Conservation (phyloP, 202 grass and related monocot species). For the Panicum hallii region DNA sequence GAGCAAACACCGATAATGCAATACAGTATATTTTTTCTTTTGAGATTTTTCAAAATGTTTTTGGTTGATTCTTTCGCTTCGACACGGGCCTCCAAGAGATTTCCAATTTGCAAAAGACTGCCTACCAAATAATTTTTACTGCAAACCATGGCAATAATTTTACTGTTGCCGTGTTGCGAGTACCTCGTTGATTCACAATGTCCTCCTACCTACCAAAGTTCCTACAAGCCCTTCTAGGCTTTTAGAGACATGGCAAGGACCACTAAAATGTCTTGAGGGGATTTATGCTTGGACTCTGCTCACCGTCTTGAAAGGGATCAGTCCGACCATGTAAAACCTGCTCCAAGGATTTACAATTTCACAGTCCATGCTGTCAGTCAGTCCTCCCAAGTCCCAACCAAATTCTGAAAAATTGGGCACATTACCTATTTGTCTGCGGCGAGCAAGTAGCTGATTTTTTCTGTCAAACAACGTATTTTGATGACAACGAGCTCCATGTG, state of each 20-base stretch:
- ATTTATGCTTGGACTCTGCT: background rate
- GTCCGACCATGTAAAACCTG: background rate
- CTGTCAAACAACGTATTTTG: background rate
- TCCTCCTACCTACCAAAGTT: background rate
- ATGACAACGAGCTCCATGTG: background rate
- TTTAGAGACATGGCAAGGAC: background rate
- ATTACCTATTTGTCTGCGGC: background rate
- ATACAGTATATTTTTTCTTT: background rate
- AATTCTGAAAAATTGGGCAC: background rate
- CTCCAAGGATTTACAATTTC: background rate
- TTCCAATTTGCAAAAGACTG: background rate
- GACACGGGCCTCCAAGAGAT: background rate
- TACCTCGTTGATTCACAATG: background rate
- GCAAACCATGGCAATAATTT: no score
- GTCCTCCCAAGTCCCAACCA: no score
- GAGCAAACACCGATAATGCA: background rate
- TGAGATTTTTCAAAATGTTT: background rate
- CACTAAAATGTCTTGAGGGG: background rate
- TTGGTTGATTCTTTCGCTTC: background rate
- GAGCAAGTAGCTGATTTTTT: background rate
- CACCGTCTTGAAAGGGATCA: background rate
- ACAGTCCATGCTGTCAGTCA: background rate
- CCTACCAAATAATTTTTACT: no score
- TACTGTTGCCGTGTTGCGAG: no score
- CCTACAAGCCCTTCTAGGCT: background rate